Conservation (phyloP, 176 grass and related monocot species). For the Olyra latifolia region DNA sequence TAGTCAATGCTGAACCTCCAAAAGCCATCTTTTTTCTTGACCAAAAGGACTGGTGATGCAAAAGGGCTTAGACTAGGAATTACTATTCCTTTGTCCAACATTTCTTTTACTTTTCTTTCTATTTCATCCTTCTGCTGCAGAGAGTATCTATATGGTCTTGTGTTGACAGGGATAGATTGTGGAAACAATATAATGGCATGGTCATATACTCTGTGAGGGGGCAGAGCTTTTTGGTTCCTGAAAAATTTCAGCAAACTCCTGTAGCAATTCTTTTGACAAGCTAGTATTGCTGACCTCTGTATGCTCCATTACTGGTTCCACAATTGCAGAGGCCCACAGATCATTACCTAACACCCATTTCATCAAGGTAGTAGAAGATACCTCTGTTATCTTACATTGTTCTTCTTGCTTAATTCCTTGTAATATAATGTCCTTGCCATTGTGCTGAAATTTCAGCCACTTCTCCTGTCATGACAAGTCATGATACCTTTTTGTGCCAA, state of each 20-base stretch:
- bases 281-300: too few species aligned
- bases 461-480: too few species aligned
- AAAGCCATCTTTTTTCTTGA: background rate
- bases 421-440: too few species aligned
- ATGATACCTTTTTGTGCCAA: too few species aligned
- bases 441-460: too few species aligned
- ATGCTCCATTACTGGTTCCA: too few species aligned
- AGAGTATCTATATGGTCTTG: background rate
- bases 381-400: too few species aligned
- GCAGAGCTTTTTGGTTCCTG: background rate
- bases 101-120: background rate
- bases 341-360: too few species aligned
- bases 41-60: background rate
- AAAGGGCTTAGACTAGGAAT: background rate
- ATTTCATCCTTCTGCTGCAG: background rate
- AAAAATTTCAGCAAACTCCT: background rate
- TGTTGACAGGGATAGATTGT: background rate
- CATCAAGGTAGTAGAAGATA: too few species aligned
- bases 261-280: too few species aligned
- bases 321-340: too few species aligned
- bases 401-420: too few species aligned
- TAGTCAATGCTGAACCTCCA: background rate
- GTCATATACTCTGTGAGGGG: background rate
- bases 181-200: background rate
- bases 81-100: background rate